phyloP scores from a whole-genome alignment of 225 moss, liverwort and hornwort species.

The Takakia lepidozioides region DNA sequence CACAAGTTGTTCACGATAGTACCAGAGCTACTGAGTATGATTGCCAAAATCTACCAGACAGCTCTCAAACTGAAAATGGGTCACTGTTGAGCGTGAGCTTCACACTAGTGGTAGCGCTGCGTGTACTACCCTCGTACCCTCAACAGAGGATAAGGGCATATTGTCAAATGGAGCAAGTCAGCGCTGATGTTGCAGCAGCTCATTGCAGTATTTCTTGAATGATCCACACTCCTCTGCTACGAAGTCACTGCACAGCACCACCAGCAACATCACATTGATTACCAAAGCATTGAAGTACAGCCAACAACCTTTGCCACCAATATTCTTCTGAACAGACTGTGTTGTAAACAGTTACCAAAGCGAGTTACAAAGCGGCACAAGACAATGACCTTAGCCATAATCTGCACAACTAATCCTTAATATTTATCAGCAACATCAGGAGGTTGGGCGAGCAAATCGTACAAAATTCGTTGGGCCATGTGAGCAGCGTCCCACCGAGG shows the following conservation, averaged over 20 bases:
- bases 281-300: background rate
- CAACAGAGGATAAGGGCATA: too few relatives aligned
- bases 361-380: background rate
- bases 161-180: background rate
- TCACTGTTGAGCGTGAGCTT: too few relatives aligned
- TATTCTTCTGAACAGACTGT: too few relatives aligned
- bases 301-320: background rate
- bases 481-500: constrained; percentile 90
- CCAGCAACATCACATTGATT: background rate
- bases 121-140: too few relatives aligned
- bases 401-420: too few relatives aligned
- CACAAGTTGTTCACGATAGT: too few relatives aligned
- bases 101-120: too few relatives aligned
- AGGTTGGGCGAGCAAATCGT: constrained; percentile 6
- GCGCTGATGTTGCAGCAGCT: constrained; percentile 47
- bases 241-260: constrained; percentile 62
- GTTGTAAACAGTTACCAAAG: background rate
- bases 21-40: too few relatives aligned
- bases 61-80: too few relatives aligned
- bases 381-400: too few relatives aligned
- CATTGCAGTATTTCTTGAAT: constrained; percentile 77
- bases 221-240: constrained; percentile 71
- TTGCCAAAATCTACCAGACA: too few relatives aligned
- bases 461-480: constrained; percentile 90
- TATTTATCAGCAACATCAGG: background rate